Percentiles rank a stretch among this genome's conserved stretches.
Evolutionary conservation across 192 early-diverging fungal species (phyloP).

Genomic region (Obelidium mucronatum): DNA sequence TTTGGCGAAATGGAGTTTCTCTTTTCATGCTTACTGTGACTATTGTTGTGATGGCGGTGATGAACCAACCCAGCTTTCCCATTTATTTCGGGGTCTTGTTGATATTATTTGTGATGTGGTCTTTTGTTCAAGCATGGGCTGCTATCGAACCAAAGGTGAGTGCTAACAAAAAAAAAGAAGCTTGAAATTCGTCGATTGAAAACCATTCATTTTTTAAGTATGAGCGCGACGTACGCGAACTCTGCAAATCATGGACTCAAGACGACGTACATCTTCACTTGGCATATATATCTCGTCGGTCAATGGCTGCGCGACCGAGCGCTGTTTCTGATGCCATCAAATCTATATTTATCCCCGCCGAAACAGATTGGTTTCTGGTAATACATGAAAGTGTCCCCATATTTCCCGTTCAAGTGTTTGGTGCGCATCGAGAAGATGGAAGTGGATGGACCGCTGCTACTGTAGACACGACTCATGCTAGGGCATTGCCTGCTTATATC

Average conservation of each 20-base stretch:
- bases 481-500: constrained; percentile 21
- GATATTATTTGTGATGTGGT: constrained; percentile 10
- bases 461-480: background rate
- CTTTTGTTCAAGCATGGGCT: constrained; percentile 10
- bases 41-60: background rate
- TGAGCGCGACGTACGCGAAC: background rate
- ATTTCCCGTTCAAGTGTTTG: constrained; percentile 11
- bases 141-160: constrained; percentile 14
- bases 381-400: constrained; percentile 21
- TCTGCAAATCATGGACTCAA: constrained; percentile 25
- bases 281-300: constrained; percentile 14
- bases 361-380: constrained; percentile 24
- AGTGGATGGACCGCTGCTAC: constrained; percentile 31
- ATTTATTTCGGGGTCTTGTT: constrained; percentile 21
- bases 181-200: too few species aligned
- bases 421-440: constrained; percentile 24
- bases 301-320: background rate
- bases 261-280: constrained; percentile 30
- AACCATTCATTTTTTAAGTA: background rate
- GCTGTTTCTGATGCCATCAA: background rate
- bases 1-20: constrained; percentile 4
- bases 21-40: background rate
- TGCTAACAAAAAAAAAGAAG: background rate
- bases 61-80: background rate
- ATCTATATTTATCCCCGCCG: background rate